Evolutionary conservation across 257 asterid species (phyloP).

Genomic region (Penstemon eatonii): DNA sequence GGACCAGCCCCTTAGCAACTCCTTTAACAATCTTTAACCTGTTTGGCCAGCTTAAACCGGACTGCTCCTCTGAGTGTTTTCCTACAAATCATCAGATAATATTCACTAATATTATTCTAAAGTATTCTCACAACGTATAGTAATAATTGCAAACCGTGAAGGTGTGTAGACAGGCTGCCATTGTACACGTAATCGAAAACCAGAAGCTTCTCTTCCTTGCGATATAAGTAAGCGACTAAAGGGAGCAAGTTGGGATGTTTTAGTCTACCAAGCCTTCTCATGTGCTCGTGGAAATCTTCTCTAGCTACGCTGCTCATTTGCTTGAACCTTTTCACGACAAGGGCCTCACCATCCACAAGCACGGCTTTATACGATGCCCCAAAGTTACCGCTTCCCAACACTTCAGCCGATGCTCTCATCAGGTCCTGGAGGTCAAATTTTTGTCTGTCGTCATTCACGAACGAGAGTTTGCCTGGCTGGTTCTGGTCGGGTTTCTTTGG

Average conservation of each 20-base stretch:
- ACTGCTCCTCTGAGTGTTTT: constrained; percentile 50
- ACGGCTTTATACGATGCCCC: constrained; percentile 97
- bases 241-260: constrained; percentile 75
- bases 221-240: constrained; percentile 76
- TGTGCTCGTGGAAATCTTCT: constrained; percentile 94
- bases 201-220: constrained; percentile 91
- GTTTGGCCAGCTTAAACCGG: constrained; percentile 59
- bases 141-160: constrained; percentile 43
- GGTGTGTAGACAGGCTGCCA: constrained; percentile 80
- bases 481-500: constrained; percentile 12
- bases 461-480: constrained; percentile 56
- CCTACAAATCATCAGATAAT: constrained; percentile 28
- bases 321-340: constrained; percentile 90
- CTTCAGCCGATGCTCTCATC: constrained; percentile 93
- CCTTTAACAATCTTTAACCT: constrained; percentile 80
- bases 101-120: no score
- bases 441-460: constrained; percentile 67
- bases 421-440: constrained; percentile 81
- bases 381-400: constrained; percentile 89
- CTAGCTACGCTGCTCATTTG: constrained; percentile 66
- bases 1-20: constrained; percentile 63
- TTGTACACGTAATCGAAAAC: constrained; percentile 65
- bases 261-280: constrained; percentile 87
- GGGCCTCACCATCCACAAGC: constrained; percentile 72
- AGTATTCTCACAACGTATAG: no score